phyloP scores from a whole-genome alignment of 352 stramenopile species.

The Phytophthora chlamydospora region DNA sequence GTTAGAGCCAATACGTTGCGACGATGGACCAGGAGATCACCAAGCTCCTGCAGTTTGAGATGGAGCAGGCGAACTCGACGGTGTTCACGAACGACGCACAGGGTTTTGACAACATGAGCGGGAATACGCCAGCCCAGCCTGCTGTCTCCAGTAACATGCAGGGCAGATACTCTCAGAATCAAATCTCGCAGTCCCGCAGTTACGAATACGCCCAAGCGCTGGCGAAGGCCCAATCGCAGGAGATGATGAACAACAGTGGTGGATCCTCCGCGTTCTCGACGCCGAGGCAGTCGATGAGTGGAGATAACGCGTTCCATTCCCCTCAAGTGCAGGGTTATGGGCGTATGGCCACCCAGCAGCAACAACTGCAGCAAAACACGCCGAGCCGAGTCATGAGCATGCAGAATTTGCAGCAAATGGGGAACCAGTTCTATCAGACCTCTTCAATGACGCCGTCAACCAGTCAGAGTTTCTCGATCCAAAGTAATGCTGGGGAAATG shows the following conservation, averaged over 20 bases:
- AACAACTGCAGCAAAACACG: constrained; percentile 20
- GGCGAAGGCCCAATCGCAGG: constrained; percentile 35
- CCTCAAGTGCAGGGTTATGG: constrained; percentile 34
- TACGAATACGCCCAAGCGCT: constrained; percentile 44
- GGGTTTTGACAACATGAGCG: constrained; percentile 21
- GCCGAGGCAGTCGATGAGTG: constrained; percentile 21
- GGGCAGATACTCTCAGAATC: constrained; percentile 25
- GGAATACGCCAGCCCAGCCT: constrained; percentile 10
- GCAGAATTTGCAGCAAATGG: constrained; percentile 23
- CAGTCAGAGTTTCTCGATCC: constrained; percentile 26
- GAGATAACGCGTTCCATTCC: constrained; percentile 50
- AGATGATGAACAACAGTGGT: constrained; percentile 5
- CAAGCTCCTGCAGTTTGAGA: constrained; percentile 65
- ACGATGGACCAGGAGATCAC: constrained; percentile 68
- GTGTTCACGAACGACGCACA: constrained; percentile 18
- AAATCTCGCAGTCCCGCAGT: constrained; percentile 33
- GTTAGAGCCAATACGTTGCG: constrained; percentile 60
- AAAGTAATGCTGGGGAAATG: constrained; percentile 24
- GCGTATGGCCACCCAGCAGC: constrained; percentile 19
- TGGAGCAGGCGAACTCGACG: constrained; percentile 27
- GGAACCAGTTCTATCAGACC: constrained; percentile 23
- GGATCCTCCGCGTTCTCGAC: constrained; percentile 26
- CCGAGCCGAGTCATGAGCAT: constrained; percentile 20
- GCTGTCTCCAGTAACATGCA: constrained; percentile 19
- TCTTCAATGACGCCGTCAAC: constrained; percentile 18